These are phyloP conservation scores for Scedosporium aurantiacum DNA, from an alignment of 2,329 filamentous ascomycete genomes.

Conservation along the genomic window DNA sequence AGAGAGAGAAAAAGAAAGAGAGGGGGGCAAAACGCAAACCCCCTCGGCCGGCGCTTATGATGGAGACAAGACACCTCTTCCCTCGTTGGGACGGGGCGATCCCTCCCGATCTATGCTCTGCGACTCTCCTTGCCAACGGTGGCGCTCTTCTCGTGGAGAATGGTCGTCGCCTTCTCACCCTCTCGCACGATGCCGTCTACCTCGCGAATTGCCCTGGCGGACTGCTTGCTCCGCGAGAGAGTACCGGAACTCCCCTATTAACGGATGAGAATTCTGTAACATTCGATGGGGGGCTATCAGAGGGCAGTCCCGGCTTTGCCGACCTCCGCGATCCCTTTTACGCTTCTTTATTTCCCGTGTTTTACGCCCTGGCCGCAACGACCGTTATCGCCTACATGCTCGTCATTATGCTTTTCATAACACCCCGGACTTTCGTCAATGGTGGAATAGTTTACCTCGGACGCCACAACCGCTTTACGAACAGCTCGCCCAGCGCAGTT, in stretches of 20 bases:
- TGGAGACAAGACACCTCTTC: not conserved
- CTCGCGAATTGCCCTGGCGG: constrained; percentile 36
- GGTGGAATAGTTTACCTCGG: constrained; percentile 74
- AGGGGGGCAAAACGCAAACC: not conserved
- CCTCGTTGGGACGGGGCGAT: not conserved
- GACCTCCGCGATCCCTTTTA: constrained; percentile 82
- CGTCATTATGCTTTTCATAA: constrained; percentile 87
- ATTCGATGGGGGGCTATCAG: not conserved
- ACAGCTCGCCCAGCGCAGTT: constrained; percentile 65
- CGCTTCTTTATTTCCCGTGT: constrained; percentile 82
- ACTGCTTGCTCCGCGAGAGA: constrained; percentile 22
- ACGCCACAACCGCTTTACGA: constrained; percentile 75
- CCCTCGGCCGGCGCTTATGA: not conserved
- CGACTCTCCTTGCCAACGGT: constrained; percentile 30
- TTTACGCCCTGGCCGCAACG: constrained; percentile 83
- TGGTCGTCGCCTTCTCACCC: constrained; percentile 41
- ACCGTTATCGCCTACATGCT: constrained; percentile 88
- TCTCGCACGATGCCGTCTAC: constrained; percentile 49
- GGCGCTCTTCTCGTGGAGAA: constrained; percentile 38
- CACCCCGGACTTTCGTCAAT: constrained; percentile 84
- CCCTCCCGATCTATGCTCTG: constrained; percentile 22
- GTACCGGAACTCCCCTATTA: constrained; percentile 28
- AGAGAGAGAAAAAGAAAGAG: not conserved
- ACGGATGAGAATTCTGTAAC: constrained; percentile 20
- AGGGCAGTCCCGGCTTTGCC: constrained; percentile 27